Evolutionary conservation across 2,329 filamentous ascomycete species (phyloP), one percentile per base, ranked within the genome.

Genomic region (Conoideocrella luteorostrata): DNA sequence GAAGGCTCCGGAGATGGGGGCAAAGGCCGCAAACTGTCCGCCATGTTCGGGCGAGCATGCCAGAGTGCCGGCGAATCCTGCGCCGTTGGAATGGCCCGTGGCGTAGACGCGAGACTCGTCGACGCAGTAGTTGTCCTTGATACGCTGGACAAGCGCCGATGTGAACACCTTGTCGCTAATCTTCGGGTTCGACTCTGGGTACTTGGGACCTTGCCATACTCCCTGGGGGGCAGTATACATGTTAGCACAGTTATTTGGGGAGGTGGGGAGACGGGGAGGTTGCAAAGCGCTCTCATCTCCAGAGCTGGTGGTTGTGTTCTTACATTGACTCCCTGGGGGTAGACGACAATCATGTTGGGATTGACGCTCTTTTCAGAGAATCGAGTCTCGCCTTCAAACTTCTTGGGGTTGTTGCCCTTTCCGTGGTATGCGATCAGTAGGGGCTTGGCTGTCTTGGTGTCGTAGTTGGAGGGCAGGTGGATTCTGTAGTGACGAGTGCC

Each of bases 341-440:
- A 75, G 2, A 74, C 63, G 26, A 68, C 62, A 54, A 67, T 55
- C 50, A 54, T 55, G 18, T 58, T 5, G 43, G 54, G 41, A 55
- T 67, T 70, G 46, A 68, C 67, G 13, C 52, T 44, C 29, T 63
- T 43, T n/a, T 55, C 57, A 5, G 63, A 65, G 44, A 75, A 61
- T 43, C 61, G 47, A 60, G 62, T 29, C 51, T 47, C 47, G 56
- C 50, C 33, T 67, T 68, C 40, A 61, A 61, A 56, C 4, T 47
- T 39, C 1, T 55, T 45, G 0, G 68, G 63, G 12, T 61, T 63
- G 23, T 62, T 60, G 36, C 57, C 62, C 0, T 60, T 59, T 4
- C 69, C 72, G 48, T 75, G 71, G 45, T 70, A 75, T 0, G 67
- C 70, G 9, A 75, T 55, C 9, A 75, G 62, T 2, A 73, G 50